phyloP scores from a whole-genome alignment of 352 stramenopile species.

The Pythium diclinum region DNA sequence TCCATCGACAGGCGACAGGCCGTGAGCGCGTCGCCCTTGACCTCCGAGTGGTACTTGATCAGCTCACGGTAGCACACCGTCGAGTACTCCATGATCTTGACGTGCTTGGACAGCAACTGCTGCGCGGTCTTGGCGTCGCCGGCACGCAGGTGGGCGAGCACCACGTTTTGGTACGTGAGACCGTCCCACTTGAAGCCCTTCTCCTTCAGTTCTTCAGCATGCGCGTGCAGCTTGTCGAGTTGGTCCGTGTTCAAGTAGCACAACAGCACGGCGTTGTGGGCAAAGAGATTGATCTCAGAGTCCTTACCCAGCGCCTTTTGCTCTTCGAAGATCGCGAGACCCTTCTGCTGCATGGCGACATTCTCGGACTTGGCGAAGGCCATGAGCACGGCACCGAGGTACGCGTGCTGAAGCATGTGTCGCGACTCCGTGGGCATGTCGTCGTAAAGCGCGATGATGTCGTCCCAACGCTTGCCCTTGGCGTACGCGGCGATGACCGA shows the following conservation, averaged over 20 bases:
- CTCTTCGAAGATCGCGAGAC: slow-evolving; percentile 58
- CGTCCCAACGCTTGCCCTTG: slow-evolving; percentile 69
- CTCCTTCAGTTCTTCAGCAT: slow-evolving; percentile 62
- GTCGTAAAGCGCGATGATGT: slow-evolving; percentile 61
- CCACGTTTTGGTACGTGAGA: slow-evolving; percentile 61
- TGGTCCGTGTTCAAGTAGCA: slow-evolving; percentile 54
- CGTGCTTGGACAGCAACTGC: slow-evolving; percentile 64
- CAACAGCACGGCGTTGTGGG: slow-evolving; percentile 63
- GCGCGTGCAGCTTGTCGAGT: slow-evolving; percentile 50
- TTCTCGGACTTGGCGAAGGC: slow-evolving; percentile 56
- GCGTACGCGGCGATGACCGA: slow-evolving; percentile 76
- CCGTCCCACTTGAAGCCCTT: slow-evolving; percentile 61
- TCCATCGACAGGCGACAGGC: slow-evolving; percentile 76
- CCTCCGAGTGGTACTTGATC: slow-evolving; percentile 63
- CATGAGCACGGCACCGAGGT: slow-evolving; percentile 75
- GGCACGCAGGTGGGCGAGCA: slow-evolving; percentile 60
- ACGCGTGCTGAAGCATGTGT: slow-evolving; percentile 40
- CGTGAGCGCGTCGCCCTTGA: slow-evolving; percentile 56
- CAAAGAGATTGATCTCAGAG: slow-evolving; percentile 63
- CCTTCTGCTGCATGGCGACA: slow-evolving; percentile 30
- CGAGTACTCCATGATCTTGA: slow-evolving; percentile 68
- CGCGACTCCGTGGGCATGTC: slow-evolving; percentile 45
- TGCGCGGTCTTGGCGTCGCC: slow-evolving; percentile 58
- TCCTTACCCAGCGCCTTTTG: slow-evolving; percentile 26
- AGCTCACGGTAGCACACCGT: slow-evolving; percentile 71